Base-by-base conservation (phyloP, 208 protist species). In the Herpetomonas samuelpessoai region DNA sequence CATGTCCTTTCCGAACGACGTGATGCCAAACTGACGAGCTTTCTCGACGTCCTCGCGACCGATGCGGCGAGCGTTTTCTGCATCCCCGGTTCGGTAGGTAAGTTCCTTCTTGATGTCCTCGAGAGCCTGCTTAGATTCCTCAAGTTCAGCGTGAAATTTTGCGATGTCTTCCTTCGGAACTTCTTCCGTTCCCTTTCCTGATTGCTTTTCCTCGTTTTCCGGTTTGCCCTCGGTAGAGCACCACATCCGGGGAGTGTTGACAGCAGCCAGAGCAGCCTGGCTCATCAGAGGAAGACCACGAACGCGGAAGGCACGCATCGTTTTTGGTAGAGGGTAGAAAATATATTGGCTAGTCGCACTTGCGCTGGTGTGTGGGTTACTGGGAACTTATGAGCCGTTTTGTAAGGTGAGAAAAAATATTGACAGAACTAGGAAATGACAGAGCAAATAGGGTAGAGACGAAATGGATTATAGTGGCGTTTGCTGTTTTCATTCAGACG, bases 1-100 rank as follows among this genome's bases (percentile, higher is more conserved):
- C 74, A 97, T 91, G 57, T 95, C 85, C 71, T 96, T 95, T 0
- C 86, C 87, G 65, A 97, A 97, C 7, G 75, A 83, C 31, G 75
- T 82, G 22, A 97, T 84, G 28, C 87, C 88, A 60, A 89, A 97
- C 10, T 88, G 65, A 50, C 90, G 92, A 0, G 91, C 86, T 62
- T 96, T 97, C 26, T 93, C 81, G 22, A 92, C 86, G 55, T 97
- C 93, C 35, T 96, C 88, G 57, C 81, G 83, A 44, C 79, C 84
- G 62, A 96, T 93, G 48, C 86, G 86, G 29, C 88, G 72, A 22
- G 88, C 90, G 56, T 97, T 97, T 46, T 96, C 81, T 3, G 84
- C 83, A 57, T 97, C 93, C 1, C 86, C 90, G 16, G 90, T 82
- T 53, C 83, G 74, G 66, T 96, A 96, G 24, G 88, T 69, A 3